Conservation (phyloP, 495 filamentous ascomycete genomes). For the Aspergillus egyptiacus region DNA sequence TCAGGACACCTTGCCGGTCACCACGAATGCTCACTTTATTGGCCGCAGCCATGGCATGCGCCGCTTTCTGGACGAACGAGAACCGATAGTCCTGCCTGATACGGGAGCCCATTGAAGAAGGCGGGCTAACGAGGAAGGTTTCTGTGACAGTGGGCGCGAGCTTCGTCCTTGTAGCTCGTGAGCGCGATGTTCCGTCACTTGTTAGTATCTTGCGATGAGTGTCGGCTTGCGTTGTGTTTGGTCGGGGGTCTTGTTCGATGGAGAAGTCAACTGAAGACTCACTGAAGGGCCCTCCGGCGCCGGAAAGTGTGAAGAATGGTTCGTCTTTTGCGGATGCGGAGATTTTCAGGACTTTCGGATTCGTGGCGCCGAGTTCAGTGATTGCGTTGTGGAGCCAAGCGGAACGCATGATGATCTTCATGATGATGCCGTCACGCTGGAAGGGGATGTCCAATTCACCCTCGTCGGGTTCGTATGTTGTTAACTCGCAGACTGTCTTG, state of each 20-base stretch:
- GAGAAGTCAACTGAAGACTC: conserved; percentile 80
- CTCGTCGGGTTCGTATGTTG: conserved; percentile 72
- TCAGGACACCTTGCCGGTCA: conserved; percentile 83
- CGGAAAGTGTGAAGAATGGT: conserved; percentile 68
- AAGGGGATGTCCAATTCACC: conserved; percentile 73
- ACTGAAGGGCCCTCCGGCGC: conserved; percentile 67
- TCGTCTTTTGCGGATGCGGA: conserved; percentile 51
- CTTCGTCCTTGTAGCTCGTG: conserved; percentile 43
- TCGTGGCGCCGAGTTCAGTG: conserved; percentile 70
- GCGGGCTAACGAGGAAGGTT: conserved; percentile 45
- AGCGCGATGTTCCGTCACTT: conserved; percentile 34
- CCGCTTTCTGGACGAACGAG: conserved; percentile 71
- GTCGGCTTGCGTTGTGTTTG: conserved; percentile 12
- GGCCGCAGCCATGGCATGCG: conserved; percentile 81
- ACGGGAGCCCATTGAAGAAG: conserved; percentile 34
- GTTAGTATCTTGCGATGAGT: conserved; percentile 27
- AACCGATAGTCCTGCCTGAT: conserved; percentile 64
- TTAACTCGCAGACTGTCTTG: conserved; percentile 84
- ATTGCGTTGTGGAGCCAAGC: conserved; percentile 80
- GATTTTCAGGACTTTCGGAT: conserved; percentile 57
- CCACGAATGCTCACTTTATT: conserved; percentile 87
- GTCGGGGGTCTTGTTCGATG: conserved; percentile 49
- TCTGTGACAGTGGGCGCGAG: conserved; percentile 42
- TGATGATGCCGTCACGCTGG: conserved; percentile 65
- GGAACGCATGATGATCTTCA: conserved; percentile 93